phyloP scores from a whole-genome alignment of 345 rosid genomes.

The Rhodomyrtus tomentosa region DNA sequence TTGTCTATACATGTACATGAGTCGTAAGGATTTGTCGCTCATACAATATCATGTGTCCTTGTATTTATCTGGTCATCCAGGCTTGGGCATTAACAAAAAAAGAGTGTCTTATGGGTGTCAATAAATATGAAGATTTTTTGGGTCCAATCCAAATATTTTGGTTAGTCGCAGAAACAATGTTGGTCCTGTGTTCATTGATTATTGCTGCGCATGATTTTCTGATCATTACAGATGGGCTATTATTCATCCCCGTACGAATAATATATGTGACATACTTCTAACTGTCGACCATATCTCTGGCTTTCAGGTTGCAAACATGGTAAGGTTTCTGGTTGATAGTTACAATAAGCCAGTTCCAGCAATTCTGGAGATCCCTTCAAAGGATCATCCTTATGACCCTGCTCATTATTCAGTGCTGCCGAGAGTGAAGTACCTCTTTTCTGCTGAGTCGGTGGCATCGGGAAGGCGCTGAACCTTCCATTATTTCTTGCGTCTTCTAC shows the following conservation, averaged over 20 bases:
- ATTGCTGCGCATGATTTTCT: background rate
- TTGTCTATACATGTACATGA: background rate
- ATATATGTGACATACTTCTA: background rate
- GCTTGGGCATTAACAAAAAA: background rate
- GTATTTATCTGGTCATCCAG: background rate
- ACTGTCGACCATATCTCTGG: background rate
- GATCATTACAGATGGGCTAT: background rate
- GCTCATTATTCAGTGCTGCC: slow-evolving; percentile 91
- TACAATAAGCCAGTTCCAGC: slow-evolving; percentile 90
- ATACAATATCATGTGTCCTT: background rate
- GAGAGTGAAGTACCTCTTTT: slow-evolving; percentile 83
- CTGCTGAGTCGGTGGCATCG: slow-evolving; percentile 76
- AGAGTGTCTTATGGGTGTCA: background rate
- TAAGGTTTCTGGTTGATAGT: slow-evolving; percentile 83
- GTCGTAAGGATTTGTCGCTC: background rate
- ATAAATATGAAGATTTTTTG: background rate
- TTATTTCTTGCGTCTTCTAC: background rate
- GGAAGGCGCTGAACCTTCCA: slow-evolving; percentile 43
- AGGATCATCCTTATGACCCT: slow-evolving; percentile 92
- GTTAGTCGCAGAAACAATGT: background rate
- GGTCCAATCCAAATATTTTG: background rate
- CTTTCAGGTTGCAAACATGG: slow-evolving; percentile 88
- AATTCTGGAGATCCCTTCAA: slow-evolving; percentile 87
- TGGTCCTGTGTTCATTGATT: background rate
- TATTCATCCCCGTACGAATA: background rate